Evolutionary conservation across 2,329 filamentous ascomycete species (phyloP).

Genomic region (Pseudopyrenochaeta lycopersici): DNA sequence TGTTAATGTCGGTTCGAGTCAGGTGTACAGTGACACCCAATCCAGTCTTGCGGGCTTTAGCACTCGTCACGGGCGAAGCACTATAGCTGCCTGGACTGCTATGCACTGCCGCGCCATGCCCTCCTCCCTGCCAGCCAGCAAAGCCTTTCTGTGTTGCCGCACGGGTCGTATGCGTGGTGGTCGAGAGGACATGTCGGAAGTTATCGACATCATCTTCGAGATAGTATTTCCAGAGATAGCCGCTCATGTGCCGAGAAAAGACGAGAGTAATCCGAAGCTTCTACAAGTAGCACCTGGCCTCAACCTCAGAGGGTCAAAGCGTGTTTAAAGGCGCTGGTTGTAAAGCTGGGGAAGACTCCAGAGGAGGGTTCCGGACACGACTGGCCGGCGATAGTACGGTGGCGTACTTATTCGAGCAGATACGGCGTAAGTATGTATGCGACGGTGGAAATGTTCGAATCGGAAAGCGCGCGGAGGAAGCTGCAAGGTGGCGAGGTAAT

Average conservation of each 20-base stretch:
- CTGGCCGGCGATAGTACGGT: conserved; percentile 31
- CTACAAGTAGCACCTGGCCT: conserved; percentile 81
- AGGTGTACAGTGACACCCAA: conserved; percentile 50
- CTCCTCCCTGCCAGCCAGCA: conserved; percentile 44
- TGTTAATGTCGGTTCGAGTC: conserved; percentile 78
- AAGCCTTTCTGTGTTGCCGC: conserved; percentile 62
- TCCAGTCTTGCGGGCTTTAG: conserved; percentile 44
- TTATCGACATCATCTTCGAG: conserved; percentile 97
- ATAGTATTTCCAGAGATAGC: conserved; percentile 95
- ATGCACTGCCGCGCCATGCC: conserved; percentile 44
- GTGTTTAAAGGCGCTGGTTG: conserved; percentile 79
- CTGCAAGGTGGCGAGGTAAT: conserved; percentile 21
- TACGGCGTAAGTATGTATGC: background rate
- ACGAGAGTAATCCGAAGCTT: conserved; percentile 58
- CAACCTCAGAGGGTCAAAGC: conserved; percentile 87
- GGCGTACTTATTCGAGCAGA: conserved; percentile 7
- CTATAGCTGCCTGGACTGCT: conserved; percentile 58
- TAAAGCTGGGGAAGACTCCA: conserved; percentile 60
- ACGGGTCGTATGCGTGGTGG: conserved; percentile 68
- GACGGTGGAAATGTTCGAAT: background rate
- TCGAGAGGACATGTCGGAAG: conserved; percentile 88
- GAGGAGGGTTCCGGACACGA: conserved; percentile 29
- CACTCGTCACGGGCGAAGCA: conserved; percentile 54
- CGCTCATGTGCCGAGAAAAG: conserved; percentile 77
- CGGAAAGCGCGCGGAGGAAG: conserved; percentile 5